Base-by-base conservation (phyloP, 2,329 filamentous ascomycete genomes). In the Ascosphaera aggregata region DNA sequence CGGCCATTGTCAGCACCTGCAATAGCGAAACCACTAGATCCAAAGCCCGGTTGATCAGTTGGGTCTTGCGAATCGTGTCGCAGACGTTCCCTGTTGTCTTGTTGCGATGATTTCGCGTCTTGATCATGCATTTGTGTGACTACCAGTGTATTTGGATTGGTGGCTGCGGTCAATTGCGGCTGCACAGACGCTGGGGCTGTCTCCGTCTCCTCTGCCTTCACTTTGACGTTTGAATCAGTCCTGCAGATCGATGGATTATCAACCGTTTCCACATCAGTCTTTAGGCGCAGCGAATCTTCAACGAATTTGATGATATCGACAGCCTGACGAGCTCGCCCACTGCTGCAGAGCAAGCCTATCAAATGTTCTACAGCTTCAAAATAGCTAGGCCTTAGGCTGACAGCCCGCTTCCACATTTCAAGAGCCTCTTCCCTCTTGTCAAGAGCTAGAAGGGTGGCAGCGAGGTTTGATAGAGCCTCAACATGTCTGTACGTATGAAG, bases 321-420 rank as follows among this genome's bases (percentile, higher is more conserved):
- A 5, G 89, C 89, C 52, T 95, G 82, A 48, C 69, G 73, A 37
- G 75, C 79, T 44, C 85, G 71, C 42, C 91, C 78, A 43, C 75
- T 80, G 37, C 69, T 73, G 52, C 86, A 94, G 15, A 95, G 58
- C 36, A 95, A 63, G 1, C 84, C 82, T 20, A 95, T 80, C 1
- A 98, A 67, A 60, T 95, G 85, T 54, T 98, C 89, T 2, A 89
- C 82, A 5, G 89, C 85, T 59, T 98, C 89, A 41, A 98, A 79
- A 57, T 92, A 91, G 51, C 74, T 79, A 0, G 89, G 89, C 7
- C 80, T 75, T 41, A 80, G 62, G 51, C 74, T 79, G 18, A 95
- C 73, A n/a, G 84, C 84, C 43, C 70, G 72, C 45, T 77, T 64
- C 89, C 89, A 98, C 51, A 84, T 70, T 42, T 73, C 67, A 52